Evolutionary conservation across 2,329 filamentous ascomycete species (phyloP).

Genomic region (Hypoxylon sp.): DNA sequence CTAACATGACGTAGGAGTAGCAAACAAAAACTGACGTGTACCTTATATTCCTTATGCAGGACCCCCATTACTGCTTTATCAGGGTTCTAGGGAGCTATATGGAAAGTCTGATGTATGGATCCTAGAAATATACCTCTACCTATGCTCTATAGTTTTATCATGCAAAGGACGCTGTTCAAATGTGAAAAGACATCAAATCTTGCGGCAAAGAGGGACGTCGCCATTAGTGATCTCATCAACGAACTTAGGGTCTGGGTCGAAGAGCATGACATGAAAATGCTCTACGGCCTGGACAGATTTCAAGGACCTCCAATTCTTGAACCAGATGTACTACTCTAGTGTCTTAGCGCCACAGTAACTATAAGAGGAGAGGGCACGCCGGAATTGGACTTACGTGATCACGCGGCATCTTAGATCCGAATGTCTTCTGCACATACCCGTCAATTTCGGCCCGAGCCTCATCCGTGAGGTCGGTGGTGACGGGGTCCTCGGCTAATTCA

Average conservation of each 20-base stretch:
- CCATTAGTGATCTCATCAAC: slow-evolving; percentile 79
- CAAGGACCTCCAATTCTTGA: slow-evolving; percentile 88
- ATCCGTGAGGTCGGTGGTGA: slow-evolving; percentile 77
- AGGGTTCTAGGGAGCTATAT: background rate
- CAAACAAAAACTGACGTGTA: slow-evolving; percentile 3
- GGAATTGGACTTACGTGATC: slow-evolving; percentile 65
- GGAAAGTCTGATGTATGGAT: background rate
- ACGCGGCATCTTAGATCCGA: slow-evolving; percentile 67
- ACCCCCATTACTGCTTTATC: background rate
- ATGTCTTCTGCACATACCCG: slow-evolving; percentile 77
- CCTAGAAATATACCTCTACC: background rate
- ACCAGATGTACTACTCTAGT: slow-evolving; percentile 72
- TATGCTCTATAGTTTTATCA: background rate
- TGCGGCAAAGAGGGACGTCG: slow-evolving; percentile 76
- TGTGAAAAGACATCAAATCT: slow-evolving; percentile 47
- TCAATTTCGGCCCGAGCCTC: slow-evolving; percentile 76
- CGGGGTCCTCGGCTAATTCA: slow-evolving; percentile 76
- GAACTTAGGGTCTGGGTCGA: slow-evolving; percentile 79
- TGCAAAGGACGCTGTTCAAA: background rate
- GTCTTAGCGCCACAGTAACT: slow-evolving; percentile 20
- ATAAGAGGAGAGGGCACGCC: background rate
- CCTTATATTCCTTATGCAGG: background rate
- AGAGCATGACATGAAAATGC: slow-evolving; percentile 96
- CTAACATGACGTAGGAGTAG: background rate
- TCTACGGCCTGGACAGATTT: slow-evolving; percentile 91